Conservation (phyloP, 2,329 filamentous ascomycete species). For the Fusarium hainanense region DNA sequence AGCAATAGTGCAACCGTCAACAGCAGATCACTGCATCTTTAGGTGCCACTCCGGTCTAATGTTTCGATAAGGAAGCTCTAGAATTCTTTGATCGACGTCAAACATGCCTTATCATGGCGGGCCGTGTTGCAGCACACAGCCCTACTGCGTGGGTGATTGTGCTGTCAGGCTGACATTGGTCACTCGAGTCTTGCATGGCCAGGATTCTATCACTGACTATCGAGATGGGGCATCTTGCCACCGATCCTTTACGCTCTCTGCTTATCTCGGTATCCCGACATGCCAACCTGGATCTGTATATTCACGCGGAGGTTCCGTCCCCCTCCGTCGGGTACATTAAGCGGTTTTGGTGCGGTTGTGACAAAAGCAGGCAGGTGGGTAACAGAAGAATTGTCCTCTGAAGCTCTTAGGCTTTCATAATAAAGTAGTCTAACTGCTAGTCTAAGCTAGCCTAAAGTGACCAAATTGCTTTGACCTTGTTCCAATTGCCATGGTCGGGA, state of each 20-base stretch:
- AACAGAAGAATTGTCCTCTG: too few relatives aligned
- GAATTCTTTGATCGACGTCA: constrained; percentile 15
- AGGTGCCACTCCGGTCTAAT: background rate
- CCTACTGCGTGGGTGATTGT: constrained; percentile 2
- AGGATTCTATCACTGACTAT: background rate
- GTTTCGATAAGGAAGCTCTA: constrained; percentile 9
- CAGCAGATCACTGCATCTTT: background rate
- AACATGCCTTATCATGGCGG: constrained; percentile 9
- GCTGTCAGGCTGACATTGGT: background rate
- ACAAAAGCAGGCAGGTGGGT: too few relatives aligned
- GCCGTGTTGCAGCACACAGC: constrained; percentile 8
- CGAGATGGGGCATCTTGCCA: background rate
- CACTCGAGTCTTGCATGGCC: background rate
- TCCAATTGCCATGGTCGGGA: too few relatives aligned
- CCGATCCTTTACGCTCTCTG: background rate
- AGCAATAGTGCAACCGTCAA: background rate
- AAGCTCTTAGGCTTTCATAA: too few relatives aligned
- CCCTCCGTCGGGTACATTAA: too few relatives aligned
- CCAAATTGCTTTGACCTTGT: too few relatives aligned
- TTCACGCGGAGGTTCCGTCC: background rate
- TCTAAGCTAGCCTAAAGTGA: too few relatives aligned
- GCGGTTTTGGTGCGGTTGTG: too few relatives aligned
- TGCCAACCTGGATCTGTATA: background rate
- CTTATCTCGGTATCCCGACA: too few relatives aligned
- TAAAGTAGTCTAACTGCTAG: too few relatives aligned